Percentiles rank a stretch among this genome's conserved stretches.
These are phyloP conservation scores for Anthracocystis panici-leucophaei DNA, from an alignment of 1,284 basidiomycete genomes.

Conservation along the genomic window DNA sequence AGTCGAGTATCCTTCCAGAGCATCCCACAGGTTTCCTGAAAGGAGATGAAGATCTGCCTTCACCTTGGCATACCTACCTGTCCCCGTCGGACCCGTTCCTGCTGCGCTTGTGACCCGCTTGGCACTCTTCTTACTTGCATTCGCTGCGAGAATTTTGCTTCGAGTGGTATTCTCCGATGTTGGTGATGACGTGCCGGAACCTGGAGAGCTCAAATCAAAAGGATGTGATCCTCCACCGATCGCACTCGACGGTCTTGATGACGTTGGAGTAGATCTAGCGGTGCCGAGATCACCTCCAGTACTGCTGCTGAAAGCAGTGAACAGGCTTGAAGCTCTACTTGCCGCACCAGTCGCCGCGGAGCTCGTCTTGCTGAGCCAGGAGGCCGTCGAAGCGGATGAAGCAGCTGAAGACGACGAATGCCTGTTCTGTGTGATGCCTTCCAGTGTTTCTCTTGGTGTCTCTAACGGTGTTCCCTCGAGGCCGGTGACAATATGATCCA, in stretches of 20 bases:
- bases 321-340: conserved; percentile 52
- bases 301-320: conserved; percentile 45
- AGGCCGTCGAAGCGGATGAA: conserved; percentile 14
- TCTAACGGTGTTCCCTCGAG: conserved; percentile 64
- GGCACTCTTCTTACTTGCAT: conserved; percentile 38
- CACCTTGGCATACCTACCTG: conserved; percentile 62
- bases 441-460: conserved; percentile 67
- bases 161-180: conserved; percentile 41
- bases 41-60: conserved; percentile 62
- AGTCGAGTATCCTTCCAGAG: conserved; percentile 57
- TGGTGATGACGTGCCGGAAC: conserved; percentile 23
- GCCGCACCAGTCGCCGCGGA: conserved; percentile 30
- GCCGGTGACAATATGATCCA: conserved; percentile 54
- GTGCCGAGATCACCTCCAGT: conserved; percentile 16
- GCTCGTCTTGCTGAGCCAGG: conserved; percentile 37
- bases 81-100: conserved; percentile 49
- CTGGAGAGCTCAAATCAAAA: conserved; percentile 23
- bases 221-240: conserved; percentile 52
- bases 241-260: conserved; percentile 32
- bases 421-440: conserved; percentile 33
- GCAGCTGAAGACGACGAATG: conserved; percentile 10
- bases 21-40: conserved; percentile 64
- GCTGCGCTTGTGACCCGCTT: conserved; percentile 27
- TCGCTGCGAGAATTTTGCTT: conserved; percentile 43
- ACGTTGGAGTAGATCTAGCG: conserved; percentile 14